Evolutionary conservation across 176 grass and related monocot genomes (phyloP).

Genomic region (Musa troglodytarum): DNA sequence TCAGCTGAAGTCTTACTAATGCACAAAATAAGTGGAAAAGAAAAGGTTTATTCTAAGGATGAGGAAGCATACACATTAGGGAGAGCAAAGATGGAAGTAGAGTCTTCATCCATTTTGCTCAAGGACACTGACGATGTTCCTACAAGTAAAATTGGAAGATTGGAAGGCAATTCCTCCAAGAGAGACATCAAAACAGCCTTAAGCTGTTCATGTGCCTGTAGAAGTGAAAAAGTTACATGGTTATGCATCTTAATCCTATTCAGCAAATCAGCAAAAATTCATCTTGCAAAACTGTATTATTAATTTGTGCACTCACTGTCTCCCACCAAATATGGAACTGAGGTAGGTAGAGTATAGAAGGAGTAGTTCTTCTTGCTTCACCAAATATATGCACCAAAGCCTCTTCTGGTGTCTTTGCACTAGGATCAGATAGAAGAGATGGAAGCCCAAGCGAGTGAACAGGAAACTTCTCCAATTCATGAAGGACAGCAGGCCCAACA

Average conservation of each 20-base stretch:
- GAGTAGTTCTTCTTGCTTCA: conserved; percentile 96
- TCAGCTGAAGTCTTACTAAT: no score
- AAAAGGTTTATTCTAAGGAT: conserved; percentile 13
- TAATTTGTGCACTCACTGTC: conserved; percentile 52
- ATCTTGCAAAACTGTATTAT: not conserved
- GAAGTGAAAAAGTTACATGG: conserved; percentile 18
- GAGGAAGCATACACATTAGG: conserved; percentile 61
- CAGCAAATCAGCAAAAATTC: not conserved
- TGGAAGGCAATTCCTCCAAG: conserved; percentile 87
- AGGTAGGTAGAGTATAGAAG: conserved; percentile 88
- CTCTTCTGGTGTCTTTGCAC: conserved; percentile 99
- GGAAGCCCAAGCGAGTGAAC: conserved; percentile 88
- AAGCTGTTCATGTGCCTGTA: conserved; percentile 84
- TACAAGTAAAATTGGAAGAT: conserved; percentile 79
- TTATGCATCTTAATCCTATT: not conserved
- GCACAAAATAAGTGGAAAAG: no score
- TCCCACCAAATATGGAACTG: conserved; percentile 99
- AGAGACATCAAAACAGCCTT: conserved; percentile 83
- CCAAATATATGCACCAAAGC: conserved; percentile 98
- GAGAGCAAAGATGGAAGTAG: conserved; percentile 79
- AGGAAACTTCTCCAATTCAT: conserved; percentile 98
- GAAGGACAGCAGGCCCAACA: conserved; percentile 94
- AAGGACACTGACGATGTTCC: conserved; percentile 73
- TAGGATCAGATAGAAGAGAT: conserved; percentile 95
- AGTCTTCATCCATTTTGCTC: conserved; percentile 66